Conservation (phyloP, 2,329 filamentous ascomycete genomes). For the Claviceps humidiphila region DNA sequence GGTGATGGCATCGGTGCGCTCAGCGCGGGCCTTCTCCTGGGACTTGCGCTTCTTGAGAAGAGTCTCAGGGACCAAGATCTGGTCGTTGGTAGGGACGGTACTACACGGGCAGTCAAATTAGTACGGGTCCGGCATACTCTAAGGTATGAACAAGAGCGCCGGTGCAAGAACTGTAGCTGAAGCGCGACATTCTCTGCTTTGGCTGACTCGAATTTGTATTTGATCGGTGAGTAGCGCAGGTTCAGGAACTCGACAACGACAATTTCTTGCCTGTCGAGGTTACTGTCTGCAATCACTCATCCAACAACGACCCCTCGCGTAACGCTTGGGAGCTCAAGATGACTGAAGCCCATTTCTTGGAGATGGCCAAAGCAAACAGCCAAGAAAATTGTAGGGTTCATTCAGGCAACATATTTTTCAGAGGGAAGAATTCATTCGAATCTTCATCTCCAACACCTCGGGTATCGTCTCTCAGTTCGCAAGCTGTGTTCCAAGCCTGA, state of each 20-base stretch:
- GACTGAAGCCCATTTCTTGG: constrained; percentile 13
- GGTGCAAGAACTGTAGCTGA: constrained; percentile 86
- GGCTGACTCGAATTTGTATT: constrained; percentile 72
- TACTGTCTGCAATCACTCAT: constrained; percentile 37
- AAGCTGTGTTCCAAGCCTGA: constrained; percentile 32
- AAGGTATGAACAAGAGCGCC: constrained; percentile 55
- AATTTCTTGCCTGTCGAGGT: not conserved
- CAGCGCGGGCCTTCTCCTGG: constrained; percentile 97
- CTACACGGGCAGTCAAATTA: constrained; percentile 57
- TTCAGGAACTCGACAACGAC: constrained; percentile 1
- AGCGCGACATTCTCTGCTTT: constrained; percentile 83
- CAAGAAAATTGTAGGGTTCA: not conserved
- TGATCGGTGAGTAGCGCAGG: constrained; percentile 54
- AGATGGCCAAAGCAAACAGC: constrained; percentile 15
- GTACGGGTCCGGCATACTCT: constrained; percentile 58
- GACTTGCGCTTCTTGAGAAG: constrained; percentile 99
- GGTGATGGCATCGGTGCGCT: constrained; percentile 63
- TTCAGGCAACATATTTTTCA: constrained; percentile 56
- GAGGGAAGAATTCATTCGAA: constrained; percentile 45
- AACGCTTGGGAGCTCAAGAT: constrained; percentile 24
- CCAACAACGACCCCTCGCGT: constrained; percentile 58
- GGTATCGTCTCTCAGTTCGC: constrained; percentile 44
- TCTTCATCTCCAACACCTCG: constrained; percentile 73
- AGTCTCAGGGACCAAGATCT: constrained; percentile 96
- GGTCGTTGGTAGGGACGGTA: constrained; percentile 84